Evolutionary conservation across 2,329 filamentous ascomycete genomes (phyloP), one percentile per base, ranked within the genome.

Genomic region (Fulvia fulva): DNA sequence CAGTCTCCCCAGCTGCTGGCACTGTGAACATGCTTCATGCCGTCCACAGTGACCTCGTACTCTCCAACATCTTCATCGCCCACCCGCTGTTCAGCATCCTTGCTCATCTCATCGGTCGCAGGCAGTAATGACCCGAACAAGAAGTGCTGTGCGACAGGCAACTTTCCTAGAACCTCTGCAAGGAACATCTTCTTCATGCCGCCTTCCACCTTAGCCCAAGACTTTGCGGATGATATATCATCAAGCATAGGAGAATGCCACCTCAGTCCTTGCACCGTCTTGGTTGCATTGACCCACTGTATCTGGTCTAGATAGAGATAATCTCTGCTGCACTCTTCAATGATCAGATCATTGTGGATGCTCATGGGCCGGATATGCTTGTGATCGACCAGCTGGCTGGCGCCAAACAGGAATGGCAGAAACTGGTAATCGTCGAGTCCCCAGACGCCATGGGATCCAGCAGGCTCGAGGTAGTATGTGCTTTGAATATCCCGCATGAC

Each of bases 191-290:
- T 89, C 60, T 90, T 84, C 95, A 99, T 97, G 6, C 94, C 94
- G 25, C 82, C 88, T 73, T 97, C 92, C 51, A 99, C 89, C 79
- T 99, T 99, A 64, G 76, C 78, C 94, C 94, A 99, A 41, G 82
- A 89, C 73, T 90, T 92, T 16, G 93, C 89, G 1, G 90, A 87
- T 3, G 89, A 94, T 64, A 99, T 99, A 73, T 99, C 94, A 71
- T 99, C 94, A 19, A 99, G 84, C 95, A 99, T 97, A 3, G 95
- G 94, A 63, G 88, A 92, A 70, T 99, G 95, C 94, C 94, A 99
- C 46, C 94, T 84, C 60, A 99, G 78, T 1, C 92, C 93, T 70
- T 95, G 91, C 58, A 97, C 92, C 1, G 91, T 96, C 80, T 99
- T 99, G 58, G 96, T 95, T 66, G 87, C 90, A 76, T 97, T 97